phyloP scores from a whole-genome alignment of 2,329 filamentous ascomycete genomes.

The Drechslera avenae region DNA sequence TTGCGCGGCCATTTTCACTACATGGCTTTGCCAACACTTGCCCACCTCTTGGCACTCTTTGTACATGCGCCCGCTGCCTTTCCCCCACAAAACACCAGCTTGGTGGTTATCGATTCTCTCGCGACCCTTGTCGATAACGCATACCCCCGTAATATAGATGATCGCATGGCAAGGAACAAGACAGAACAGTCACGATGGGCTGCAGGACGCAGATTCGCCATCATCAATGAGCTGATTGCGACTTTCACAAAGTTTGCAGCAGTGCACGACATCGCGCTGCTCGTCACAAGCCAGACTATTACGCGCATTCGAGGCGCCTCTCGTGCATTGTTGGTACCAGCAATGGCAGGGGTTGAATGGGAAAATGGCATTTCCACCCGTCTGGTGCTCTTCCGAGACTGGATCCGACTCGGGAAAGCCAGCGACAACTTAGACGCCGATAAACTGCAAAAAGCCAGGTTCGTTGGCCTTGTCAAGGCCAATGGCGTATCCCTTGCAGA shows the following conservation, averaged over 20 bases:
- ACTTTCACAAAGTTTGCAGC: constrained; percentile 73
- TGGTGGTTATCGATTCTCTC: constrained; percentile 79
- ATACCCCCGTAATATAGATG: constrained; percentile 65
- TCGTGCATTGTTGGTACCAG: constrained; percentile 72
- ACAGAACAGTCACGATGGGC: constrained; percentile 56
- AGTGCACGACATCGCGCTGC: constrained; percentile 71
- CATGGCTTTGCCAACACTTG: constrained; percentile 62
- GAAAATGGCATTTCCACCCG: constrained; percentile 76
- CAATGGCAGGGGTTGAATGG: constrained; percentile 78
- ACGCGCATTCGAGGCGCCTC: constrained; percentile 75
- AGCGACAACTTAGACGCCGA: constrained; percentile 33
- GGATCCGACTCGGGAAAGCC: constrained; percentile 40
- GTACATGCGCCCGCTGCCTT: constrained; percentile 68
- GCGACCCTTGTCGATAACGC: constrained; percentile 77
- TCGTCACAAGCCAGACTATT: constrained; percentile 78
- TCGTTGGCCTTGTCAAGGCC: constrained; percentile 53
- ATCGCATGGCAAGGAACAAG: constrained; percentile 52
- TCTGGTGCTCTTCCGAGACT: constrained; percentile 80
- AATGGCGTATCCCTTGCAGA: constrained; percentile 48
- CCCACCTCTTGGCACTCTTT: constrained; percentile 74
- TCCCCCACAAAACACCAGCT: constrained; percentile 65
- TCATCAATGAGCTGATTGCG: constrained; percentile 69
- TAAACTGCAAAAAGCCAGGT: constrained; percentile 44
- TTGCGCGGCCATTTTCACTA: constrained; percentile 65
- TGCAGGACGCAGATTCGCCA: constrained; percentile 58